Evolutionary conservation across 169 alveolate species (phyloP).

Genomic region (Cryptosporidium tyzzeri): DNA sequence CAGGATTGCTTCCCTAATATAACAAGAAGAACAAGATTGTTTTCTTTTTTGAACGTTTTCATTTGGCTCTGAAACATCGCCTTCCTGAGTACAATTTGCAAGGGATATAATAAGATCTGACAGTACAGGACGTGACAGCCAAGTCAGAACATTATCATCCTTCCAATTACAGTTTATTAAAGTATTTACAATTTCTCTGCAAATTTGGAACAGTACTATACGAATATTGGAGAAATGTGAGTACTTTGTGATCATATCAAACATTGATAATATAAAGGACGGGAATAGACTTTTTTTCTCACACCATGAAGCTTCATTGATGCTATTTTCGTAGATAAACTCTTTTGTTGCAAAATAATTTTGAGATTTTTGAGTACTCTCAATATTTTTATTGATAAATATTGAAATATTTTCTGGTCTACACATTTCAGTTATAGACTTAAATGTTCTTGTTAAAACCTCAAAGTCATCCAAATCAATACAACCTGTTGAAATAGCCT

Average conservation of each 20-base stretch:
- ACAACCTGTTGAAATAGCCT: constrained; percentile 46
- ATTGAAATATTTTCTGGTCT: constrained; percentile 43
- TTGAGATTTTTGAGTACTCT: not conserved
- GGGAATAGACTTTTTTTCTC: constrained; percentile 40
- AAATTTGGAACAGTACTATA: constrained; percentile 31
- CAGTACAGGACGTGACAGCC: constrained; percentile 69
- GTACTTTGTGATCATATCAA: constrained; percentile 11
- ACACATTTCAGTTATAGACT: constrained; percentile 29
- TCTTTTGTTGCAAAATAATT: not conserved
- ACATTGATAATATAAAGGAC: not conserved
- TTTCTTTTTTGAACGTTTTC: not conserved
- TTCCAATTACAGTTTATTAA: constrained; percentile 35
- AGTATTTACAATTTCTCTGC: constrained; percentile 8
- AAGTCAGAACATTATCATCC: constrained; percentile 16
- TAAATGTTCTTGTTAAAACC: constrained; percentile 2
- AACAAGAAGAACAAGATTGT: constrained; percentile 18
- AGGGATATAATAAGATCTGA: constrained; percentile 32
- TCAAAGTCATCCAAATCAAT: constrained; percentile 59
- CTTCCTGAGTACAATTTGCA: constrained; percentile 2
- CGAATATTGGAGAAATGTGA: constrained; percentile 16
- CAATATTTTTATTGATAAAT: not conserved
- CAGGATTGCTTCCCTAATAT: constrained; percentile 14
- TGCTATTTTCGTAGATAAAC: not conserved
- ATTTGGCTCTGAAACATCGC: not conserved
- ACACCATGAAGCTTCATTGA: not conserved